Evolutionary conservation across 2,329 filamentous ascomycete species (phyloP).

Genomic region (Ophiognomonia clavigignenti-juglandacearum): DNA sequence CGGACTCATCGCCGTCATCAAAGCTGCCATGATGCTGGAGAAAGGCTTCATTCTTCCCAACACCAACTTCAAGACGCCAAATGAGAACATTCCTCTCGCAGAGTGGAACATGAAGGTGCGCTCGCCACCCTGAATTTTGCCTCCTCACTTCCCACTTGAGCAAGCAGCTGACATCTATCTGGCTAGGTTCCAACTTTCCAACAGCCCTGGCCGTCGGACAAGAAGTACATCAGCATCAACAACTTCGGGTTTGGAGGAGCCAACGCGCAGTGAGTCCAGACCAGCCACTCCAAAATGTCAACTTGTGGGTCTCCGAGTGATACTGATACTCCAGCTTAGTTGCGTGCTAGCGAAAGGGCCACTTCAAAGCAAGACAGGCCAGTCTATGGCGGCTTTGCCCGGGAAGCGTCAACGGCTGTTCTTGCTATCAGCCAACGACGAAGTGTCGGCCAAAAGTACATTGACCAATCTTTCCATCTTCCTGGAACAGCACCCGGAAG

Average conservation of each 20-base stretch:
- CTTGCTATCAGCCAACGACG: constrained; percentile 2
- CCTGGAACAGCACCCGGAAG: constrained; percentile 8
- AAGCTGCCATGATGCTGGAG: constrained; percentile 26
- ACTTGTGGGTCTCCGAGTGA: too few relatives aligned
- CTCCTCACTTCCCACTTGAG: too few relatives aligned
- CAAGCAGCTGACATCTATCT: background rate
- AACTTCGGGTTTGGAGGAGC: constrained; percentile 27
- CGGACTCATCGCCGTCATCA: constrained; percentile 26
- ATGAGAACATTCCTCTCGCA: constrained; percentile 16
- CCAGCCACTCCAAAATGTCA: too few relatives aligned
- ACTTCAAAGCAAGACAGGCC: background rate
- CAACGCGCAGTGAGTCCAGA: constrained; percentile 20
- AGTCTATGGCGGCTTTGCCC: background rate
- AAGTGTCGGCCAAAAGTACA: background rate
- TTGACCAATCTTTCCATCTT: constrained; percentile 2
- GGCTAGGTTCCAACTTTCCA: constrained; percentile 5
- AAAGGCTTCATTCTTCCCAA: constrained; percentile 24
- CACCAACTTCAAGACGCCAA: constrained; percentile 20
- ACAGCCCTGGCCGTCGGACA: constrained; percentile 10
- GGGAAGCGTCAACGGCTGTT: background rate
- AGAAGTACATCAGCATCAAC: constrained; percentile 20
- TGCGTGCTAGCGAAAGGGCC: constrained; percentile 20
- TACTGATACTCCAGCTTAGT: background rate
- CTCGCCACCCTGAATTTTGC: background rate
- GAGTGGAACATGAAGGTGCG: constrained; percentile 2